phyloP scores from a whole-genome alignment of 441 rosid genomes.

The Capsella rubella region DNA sequence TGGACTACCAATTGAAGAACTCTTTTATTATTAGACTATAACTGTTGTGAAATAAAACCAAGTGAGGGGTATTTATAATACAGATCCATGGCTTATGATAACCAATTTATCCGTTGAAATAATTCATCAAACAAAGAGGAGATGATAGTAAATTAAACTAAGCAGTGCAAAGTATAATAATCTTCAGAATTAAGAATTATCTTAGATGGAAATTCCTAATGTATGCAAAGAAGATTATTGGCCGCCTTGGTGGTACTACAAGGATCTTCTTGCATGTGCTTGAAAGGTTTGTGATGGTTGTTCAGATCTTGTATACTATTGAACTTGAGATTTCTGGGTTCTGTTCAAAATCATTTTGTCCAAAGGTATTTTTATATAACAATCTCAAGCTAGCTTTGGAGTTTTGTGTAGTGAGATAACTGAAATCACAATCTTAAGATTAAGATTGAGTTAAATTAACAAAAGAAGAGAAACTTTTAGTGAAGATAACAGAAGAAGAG shows the following conservation, averaged over 20 bases:
- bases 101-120: conserved; percentile 4
- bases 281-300: no score
- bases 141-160: background rate
- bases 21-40: background rate
- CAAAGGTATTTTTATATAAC: background rate
- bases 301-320: background rate
- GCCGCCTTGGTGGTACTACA: background rate
- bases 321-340: background rate
- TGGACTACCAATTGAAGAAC: background rate
- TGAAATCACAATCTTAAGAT: background rate
- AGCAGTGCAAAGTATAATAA: background rate
- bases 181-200: background rate
- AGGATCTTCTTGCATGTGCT: background rate
- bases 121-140: background rate
- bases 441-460: background rate
- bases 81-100: background rate
- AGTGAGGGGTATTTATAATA: background rate
- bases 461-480: no score
- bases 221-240: background rate
- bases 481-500: no score
- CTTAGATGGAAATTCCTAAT: background rate
- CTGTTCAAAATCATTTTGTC: background rate
- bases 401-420: background rate
- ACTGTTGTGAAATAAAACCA: background rate
- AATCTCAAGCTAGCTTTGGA: background rate